Evolutionary conservation across 2,329 filamentous ascomycete species (phyloP).

Genomic region (Acarospora socialis): DNA sequence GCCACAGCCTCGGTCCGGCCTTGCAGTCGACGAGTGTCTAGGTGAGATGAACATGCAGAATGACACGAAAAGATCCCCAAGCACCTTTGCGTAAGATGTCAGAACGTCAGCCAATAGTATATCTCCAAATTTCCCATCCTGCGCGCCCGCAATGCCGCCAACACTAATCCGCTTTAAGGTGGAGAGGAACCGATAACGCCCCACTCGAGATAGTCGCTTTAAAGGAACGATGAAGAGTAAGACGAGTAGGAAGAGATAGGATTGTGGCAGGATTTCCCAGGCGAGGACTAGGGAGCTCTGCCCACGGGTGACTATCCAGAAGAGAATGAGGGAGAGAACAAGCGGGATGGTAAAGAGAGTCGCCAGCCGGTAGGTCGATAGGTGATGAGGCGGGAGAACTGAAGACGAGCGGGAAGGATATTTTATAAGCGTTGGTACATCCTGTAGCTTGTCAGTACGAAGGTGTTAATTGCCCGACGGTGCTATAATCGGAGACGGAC

Average conservation of each 20-base stretch:
- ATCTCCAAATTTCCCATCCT: slow-evolving; percentile 89
- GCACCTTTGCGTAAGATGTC: slow-evolving; percentile 85
- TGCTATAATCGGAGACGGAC: too few species aligned
- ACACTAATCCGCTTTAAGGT: slow-evolving; percentile 66
- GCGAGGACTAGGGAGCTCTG: slow-evolving; percentile 53
- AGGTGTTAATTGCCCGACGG: too few species aligned
- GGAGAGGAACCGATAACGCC: slow-evolving; percentile 59
- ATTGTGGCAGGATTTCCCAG: slow-evolving; percentile 77
- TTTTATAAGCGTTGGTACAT: slow-evolving; percentile 72
- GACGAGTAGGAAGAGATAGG: slow-evolving; percentile 60
- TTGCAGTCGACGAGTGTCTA: slow-evolving; percentile 58
- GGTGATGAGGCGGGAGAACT: slow-evolving; percentile 59
- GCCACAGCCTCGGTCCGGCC: slow-evolving; percentile 70
- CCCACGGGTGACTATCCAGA: slow-evolving; percentile 69
- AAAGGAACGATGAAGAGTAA: slow-evolving; percentile 60
- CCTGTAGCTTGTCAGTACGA: slow-evolving; percentile 30
- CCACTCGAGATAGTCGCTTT: slow-evolving; percentile 51
- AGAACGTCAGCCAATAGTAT: slow-evolving; percentile 85
- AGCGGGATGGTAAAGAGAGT: slow-evolving; percentile 61
- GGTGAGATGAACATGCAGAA: slow-evolving; percentile 79
- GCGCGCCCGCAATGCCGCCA: slow-evolving; percentile 71
- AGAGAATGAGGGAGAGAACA: slow-evolving; percentile 56
- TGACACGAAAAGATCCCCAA: slow-evolving; percentile 77
- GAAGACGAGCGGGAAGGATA: slow-evolving; percentile 64
- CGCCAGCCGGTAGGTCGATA: slow-evolving; percentile 75